Conservation (phyloP, 2,329 filamentous ascomycete genomes). For the Beauveria varroae region DNA sequence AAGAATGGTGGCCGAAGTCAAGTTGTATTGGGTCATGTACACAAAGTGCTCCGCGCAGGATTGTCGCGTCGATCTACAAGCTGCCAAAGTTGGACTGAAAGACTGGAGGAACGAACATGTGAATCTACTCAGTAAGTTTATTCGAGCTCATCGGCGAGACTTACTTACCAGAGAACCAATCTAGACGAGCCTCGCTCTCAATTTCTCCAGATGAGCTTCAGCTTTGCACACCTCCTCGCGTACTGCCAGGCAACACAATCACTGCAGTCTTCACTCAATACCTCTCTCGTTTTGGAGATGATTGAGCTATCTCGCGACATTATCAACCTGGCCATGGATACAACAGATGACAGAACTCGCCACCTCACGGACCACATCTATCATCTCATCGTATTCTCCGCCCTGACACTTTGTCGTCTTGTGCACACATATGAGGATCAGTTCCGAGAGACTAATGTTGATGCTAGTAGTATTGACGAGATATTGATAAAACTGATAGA, state of each 20-base stretch:
- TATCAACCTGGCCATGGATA: constrained; percentile 23
- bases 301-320: constrained; percentile 17
- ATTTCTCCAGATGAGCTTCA: constrained; percentile 23
- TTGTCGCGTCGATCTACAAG: constrained; percentile 9
- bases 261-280: constrained; percentile 12
- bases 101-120: constrained; percentile 19
- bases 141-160: too few relatives aligned
- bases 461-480: constrained; percentile 6
- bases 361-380: constrained; percentile 25
- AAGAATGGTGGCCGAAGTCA: constrained; percentile 22
- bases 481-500: constrained; percentile 14
- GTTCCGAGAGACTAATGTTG: constrained; percentile 14
- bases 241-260: constrained; percentile 19
- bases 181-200: constrained; percentile 20
- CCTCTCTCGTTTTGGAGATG: constrained; percentile 17
- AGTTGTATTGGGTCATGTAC: constrained; percentile 23
- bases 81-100: constrained; percentile 13
- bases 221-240: constrained; percentile 20
- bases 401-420: constrained; percentile 18
- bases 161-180: too few relatives aligned
- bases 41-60: constrained; percentile 13
- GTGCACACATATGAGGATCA: constrained; percentile 18
- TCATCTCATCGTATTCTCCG: constrained; percentile 21
- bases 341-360: constrained; percentile 20
- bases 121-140: constrained; percentile 14